A percentile compares a stretch with the other conserved stretches of the same genome.
phyloP scores from a whole-genome alignment of 805 yeast genomes.

The Pichia gijzeniarum region DNA sequence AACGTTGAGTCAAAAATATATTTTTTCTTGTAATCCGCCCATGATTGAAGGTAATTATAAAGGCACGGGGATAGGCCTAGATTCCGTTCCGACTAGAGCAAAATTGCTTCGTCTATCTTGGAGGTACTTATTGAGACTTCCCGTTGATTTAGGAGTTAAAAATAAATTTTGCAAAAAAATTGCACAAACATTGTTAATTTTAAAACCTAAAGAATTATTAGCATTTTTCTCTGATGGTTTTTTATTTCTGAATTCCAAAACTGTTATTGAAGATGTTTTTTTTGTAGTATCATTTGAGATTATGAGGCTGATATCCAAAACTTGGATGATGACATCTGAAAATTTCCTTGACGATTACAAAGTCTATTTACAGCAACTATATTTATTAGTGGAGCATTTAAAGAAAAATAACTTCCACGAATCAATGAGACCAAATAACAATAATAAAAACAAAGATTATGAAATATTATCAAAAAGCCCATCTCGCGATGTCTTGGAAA shows the following conservation, averaged over 20 bases:
- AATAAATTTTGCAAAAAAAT: background rate
- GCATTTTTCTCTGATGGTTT: background rate
- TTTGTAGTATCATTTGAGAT: conserved; percentile 7
- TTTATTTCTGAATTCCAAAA: too few relatives aligned
- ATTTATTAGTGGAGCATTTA: background rate
- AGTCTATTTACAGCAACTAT: conserved; percentile 1
- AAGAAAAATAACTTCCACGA: background rate
- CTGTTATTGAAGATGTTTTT: background rate
- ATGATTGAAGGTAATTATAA: conserved; percentile 1
- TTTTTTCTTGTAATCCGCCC: background rate
- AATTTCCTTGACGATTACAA: background rate
- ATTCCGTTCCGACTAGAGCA: conserved; percentile 4
- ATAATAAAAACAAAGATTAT: too few relatives aligned
- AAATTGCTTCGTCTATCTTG: conserved; percentile 1
- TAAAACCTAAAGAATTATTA: conserved; percentile 1
- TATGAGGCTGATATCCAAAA: background rate
- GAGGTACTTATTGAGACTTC: background rate
- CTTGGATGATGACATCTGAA: conserved; percentile 1
- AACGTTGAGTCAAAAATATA: conserved; percentile 1
- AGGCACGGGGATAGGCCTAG: conserved; percentile 4
- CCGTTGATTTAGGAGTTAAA: background rate
- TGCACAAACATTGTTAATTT: background rate
- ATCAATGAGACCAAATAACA: background rate
- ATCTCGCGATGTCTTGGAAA: conserved; percentile 2
- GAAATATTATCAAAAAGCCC: background rate